Evolutionary conservation across 2,329 filamentous ascomycete species (phyloP).

Genomic region (Botrytis squamosa): DNA sequence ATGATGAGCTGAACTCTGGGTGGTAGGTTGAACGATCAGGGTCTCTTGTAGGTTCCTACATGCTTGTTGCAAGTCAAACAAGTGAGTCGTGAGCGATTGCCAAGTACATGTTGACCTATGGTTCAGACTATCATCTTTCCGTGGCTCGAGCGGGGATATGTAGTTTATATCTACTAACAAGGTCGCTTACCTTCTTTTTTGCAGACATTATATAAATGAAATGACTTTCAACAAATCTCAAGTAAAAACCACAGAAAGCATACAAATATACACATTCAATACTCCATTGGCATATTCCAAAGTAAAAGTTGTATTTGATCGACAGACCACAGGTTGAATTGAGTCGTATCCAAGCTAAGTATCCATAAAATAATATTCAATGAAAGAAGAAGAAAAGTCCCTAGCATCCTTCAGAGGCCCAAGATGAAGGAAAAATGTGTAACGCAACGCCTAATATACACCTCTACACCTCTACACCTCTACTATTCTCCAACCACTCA

Average conservation of each 20-base stretch:
- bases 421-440: background rate
- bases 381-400: background rate
- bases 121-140: background rate
- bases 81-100: background rate
- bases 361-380: background rate
- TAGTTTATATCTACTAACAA: background rate
- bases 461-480: background rate
- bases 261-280: background rate
- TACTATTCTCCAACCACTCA: background rate
- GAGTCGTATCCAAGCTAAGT: background rate
- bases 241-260: background rate
- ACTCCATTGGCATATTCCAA: background rate
- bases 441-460: background rate
- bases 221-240: background rate
- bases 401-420: background rate
- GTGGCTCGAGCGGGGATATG: background rate
- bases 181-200: too few species aligned
- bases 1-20: background rate
- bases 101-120: background rate
- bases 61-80: background rate
- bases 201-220: background rate
- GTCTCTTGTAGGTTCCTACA: background rate
- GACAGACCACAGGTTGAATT: background rate
- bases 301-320: background rate
- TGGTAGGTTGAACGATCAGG: background rate